Conservation (phyloP, 805 yeast species). For the Ogataea corticis region DNA sequence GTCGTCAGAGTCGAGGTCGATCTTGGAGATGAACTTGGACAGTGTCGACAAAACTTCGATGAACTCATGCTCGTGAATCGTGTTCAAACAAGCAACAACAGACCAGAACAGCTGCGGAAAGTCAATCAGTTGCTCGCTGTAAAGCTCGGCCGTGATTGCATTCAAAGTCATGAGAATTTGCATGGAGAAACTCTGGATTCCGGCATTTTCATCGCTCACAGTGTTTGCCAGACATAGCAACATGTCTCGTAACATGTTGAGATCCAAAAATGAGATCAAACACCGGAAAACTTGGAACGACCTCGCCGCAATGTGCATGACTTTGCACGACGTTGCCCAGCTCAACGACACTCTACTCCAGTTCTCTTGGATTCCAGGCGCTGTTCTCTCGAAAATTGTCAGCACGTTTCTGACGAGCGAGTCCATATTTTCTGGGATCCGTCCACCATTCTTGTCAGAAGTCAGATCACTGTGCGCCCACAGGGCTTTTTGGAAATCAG, state of each 20-base stretch:
- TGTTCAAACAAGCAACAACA: constrained; percentile 84
- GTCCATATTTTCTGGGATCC: constrained; percentile 88
- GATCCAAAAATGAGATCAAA: constrained; percentile 76
- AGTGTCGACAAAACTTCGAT: constrained; percentile 82
- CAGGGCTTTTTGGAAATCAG: constrained; percentile 47
- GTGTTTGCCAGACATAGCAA: constrained; percentile 90
- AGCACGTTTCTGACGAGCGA: constrained; percentile 62
- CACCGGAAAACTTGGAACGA: constrained; percentile 93
- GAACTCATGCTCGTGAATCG: constrained; percentile 91
- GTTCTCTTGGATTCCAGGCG: constrained; percentile 60
- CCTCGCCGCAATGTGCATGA: constrained; percentile 93
- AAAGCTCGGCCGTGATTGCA: constrained; percentile 85
- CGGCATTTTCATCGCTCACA: constrained; percentile 82
- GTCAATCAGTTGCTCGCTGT: constrained; percentile 73
- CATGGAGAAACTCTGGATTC: constrained; percentile 95
- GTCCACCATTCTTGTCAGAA: constrained; percentile 72
- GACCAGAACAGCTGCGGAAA: constrained; percentile 97
- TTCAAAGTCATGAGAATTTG: constrained; percentile 95
- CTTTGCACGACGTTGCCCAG: constrained; percentile 99
- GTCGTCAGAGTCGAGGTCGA: constrained; percentile 81
- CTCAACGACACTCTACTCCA: constrained; percentile 83
- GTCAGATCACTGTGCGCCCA: constrained; percentile 90
- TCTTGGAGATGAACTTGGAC: constrained; percentile 80
- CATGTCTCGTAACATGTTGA: constrained; percentile 89
- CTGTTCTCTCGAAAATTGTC: constrained; percentile 49